Base-by-base conservation (phyloP, 495 filamentous ascomycete genomes). In the Annulohypoxylon maeteangense region DNA sequence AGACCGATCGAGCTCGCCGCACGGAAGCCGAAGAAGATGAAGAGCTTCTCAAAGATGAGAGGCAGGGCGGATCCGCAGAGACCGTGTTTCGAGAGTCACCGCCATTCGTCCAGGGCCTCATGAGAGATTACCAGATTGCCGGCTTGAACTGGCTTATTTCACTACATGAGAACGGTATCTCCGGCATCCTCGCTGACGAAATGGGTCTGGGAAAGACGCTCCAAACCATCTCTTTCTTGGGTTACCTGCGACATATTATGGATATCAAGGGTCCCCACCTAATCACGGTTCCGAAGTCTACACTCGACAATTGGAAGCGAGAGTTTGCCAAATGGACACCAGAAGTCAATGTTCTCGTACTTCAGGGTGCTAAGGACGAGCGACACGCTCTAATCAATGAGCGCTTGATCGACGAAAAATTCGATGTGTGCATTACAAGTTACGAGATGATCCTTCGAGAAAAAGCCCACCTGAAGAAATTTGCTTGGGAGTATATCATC, bases 401-500 rank as follows among this genome's bases (percentile, higher is more conserved):
- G 16, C 92, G 92, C 1, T 85, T 99, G 22, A 83, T 96, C 18
- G 92, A 95, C 63, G 93, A 97, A 79, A 92, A 95, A 58, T 97
- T 97, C 70, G 93, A 97, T 75, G 92, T 95, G 7, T 94, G 93
- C 80, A 92, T 97, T 68, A 97, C 93, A n/a, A 95, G 92, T 76
- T 97, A 97, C 78, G 93, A 97, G 77, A 96, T 97, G 93, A 91
- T 99, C 64, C 86, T 99, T 2, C 89, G 95, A 44, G 96, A 99
- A 76, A 98, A 99, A 81, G 85, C 92, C 0, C 93, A 97, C 74
- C 81, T 99, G 48, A 96, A 96, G 82, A 98, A 98, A 79, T 96
- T 98, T 76, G 93, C 96, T 0, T 99, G 96, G 96, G 95, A 99
- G 78, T 99, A 99, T 78, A 98, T 99, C 80, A 97, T 99, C 78